Base-by-base conservation (phyloP, 805 yeast species). In the Pichia heedii region DNA sequence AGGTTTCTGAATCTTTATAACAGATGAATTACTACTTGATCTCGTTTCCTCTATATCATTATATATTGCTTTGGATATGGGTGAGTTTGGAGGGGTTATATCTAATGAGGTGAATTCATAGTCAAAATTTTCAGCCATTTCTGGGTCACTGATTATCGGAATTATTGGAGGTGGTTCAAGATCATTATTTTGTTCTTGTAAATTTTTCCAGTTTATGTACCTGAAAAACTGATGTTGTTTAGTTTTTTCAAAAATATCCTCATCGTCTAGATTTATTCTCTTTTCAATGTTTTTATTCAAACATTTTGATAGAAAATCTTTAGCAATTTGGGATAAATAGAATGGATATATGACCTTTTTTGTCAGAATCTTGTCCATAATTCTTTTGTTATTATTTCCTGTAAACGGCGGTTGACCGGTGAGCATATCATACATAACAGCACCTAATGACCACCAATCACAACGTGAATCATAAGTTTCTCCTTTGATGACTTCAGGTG, bases 401-500 rank as follows among this genome's bases (percentile, higher is more conserved):
- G 93, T 83, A 61, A 84, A 86, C 1, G 96, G 96, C 0, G 96
- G 95, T 39, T 79, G 71, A 0, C 96, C 96, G 0, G 89, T 81
- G 40, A 87, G 67, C 73, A 87, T 72, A 58, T 88, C 95, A 54
- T 66, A 84, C 39, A 81, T 66, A 7, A 87, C 81, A 38, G 95
- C 83, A 0, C 96, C 96, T 29, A 88, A 64, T 0, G 95, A 85
- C 87, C 95, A 87, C 84, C 95, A 86, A 60, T 87, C 96, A 39
- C 88, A 93, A 27, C 78, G 71, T 42, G 76, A 81, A 53, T 82
- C 87, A 60, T 87, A 88, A 16, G 78, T 76, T 52, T 79, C 74
- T 20, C 95, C 95, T 45, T 73, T 76, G 22, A 87, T 66, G 27
- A 88, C 81, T 58, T 87, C 96, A 3, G 96, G 96, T 0, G 96